Conservation (phyloP, 2,329 filamentous ascomycete genomes). For the Aspergillus fijiensis region DNA sequence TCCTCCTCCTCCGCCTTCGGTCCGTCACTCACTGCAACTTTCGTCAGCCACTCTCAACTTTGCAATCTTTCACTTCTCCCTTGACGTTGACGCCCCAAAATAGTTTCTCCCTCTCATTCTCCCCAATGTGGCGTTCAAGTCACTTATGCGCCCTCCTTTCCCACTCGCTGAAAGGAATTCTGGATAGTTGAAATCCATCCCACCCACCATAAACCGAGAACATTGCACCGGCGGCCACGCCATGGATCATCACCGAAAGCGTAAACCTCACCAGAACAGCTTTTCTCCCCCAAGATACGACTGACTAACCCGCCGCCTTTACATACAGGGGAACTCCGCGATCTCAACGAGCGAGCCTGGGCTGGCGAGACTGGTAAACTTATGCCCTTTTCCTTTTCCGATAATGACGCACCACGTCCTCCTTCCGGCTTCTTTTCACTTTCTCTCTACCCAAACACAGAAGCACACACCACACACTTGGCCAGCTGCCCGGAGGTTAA, state of each 20-base stretch:
- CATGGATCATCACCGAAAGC: conserved; percentile 53
- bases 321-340: conserved; percentile 76
- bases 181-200: conserved; percentile 30
- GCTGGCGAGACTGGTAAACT: conserved; percentile 75
- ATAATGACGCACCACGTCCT: neutral
- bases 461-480: conserved; percentile 8
- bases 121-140: conserved; percentile 43
- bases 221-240: conserved; percentile 23
- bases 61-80: neutral
- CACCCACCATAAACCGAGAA: conserved; percentile 17
- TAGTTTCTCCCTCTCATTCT: conserved; percentile 9
- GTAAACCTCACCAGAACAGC: conserved; percentile 31
- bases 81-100: conserved; percentile 9
- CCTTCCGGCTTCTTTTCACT: conserved; percentile 12
- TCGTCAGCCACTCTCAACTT: conserved; percentile 6
- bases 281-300: neutral
- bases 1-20: conserved; percentile 5
- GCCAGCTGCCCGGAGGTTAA: conserved; percentile 12
- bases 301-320: neutral
- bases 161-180: conserved; percentile 36
- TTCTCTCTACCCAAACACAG: neutral
- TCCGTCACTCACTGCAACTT: conserved; percentile 6
- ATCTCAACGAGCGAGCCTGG: conserved; percentile 85
- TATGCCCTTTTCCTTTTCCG: neutral
- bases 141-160: conserved; percentile 37